phyloP scores from a whole-genome alignment of 176 grass and related monocot genomes.

The Olyra latifolia region DNA sequence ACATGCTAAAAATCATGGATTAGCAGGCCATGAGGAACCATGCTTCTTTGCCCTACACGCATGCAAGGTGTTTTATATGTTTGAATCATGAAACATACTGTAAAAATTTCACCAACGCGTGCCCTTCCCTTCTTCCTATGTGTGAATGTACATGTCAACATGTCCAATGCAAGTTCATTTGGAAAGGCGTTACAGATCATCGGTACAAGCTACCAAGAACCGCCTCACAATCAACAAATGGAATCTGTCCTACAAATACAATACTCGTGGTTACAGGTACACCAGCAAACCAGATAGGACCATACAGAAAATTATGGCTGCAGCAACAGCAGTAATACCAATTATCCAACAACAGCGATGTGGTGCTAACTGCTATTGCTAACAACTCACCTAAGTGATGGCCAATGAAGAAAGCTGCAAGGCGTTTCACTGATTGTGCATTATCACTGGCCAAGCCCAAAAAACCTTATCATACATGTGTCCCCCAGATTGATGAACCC shows the following conservation, averaged over 20 bases:
- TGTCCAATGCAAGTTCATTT: not conserved
- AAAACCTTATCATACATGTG: not conserved
- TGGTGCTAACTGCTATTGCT: conserved; percentile 28
- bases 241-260: conserved; percentile 38
- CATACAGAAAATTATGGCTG: conserved; percentile 24
- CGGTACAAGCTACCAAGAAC: conserved; percentile 20
- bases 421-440: not conserved
- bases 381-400: conserved; percentile 19
- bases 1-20: not conserved
- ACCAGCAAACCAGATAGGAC: conserved; percentile 27
- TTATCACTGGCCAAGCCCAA: not conserved
- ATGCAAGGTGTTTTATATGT: not conserved
- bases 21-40: not conserved
- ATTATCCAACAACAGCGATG: conserved; percentile 13
- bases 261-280: conserved; percentile 31
- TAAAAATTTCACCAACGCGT: not conserved
- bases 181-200: not conserved
- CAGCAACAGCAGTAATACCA: conserved; percentile 9
- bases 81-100: not conserved
- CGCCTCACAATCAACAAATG: conserved; percentile 46
- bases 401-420: not conserved
- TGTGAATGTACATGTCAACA: conserved; percentile 20
- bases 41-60: not conserved
- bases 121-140: not conserved
- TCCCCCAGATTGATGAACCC: conserved; percentile 5